Evolutionary conservation across 768 basidiomycete species (phyloP), one percentile per base, ranked within the genome.

Genomic region (Boletellus ananiceps): DNA sequence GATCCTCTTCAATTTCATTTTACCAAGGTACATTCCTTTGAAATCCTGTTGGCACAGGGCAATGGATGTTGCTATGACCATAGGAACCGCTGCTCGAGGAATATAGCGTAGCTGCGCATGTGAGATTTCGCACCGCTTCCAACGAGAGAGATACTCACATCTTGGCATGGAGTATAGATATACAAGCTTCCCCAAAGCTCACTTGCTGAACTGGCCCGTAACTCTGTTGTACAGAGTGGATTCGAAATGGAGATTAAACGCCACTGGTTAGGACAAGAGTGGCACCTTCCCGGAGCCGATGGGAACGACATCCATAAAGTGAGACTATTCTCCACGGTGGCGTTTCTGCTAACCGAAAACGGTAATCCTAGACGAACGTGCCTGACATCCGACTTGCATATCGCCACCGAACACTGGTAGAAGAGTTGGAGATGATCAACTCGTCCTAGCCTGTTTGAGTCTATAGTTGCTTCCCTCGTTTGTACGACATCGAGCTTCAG

Each of bases 161-260:
- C 7, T 27, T 46, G 14, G 33, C 19, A 40, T 49, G 51, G 38
- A 4, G 8, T 39, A 44, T 60, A 96, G 86, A 98, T 99, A 51
- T 96, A 97, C 71, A 98, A 97, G 70, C 71, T 98, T 44, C 90
- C 95, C 0, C 95, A 92, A 65, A 89, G 87, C 57, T 93, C 90
- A 0, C 74, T 99, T 50, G 96, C 94, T 12, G 96, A 99, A 68
- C 79, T 99, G 11, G 96, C 96, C n/a, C 84, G 96, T 37, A 99
- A 99, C 71, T 95, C 93, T 0, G 96, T 98, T 29, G 75, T 88
- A 40, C 96, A 98, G 65, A 93, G 90, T 60, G 96, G 96, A 1
- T 98, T 97, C 65, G 96, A 99, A 70, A 98, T 97, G 93, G 88
- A 95, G 65, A 67, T 97, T 61, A 98, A 98, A 71, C 84, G 90